Evolutionary conservation across 768 basidiomycete genomes (phyloP).

Genomic region (Mycena venus): DNA sequence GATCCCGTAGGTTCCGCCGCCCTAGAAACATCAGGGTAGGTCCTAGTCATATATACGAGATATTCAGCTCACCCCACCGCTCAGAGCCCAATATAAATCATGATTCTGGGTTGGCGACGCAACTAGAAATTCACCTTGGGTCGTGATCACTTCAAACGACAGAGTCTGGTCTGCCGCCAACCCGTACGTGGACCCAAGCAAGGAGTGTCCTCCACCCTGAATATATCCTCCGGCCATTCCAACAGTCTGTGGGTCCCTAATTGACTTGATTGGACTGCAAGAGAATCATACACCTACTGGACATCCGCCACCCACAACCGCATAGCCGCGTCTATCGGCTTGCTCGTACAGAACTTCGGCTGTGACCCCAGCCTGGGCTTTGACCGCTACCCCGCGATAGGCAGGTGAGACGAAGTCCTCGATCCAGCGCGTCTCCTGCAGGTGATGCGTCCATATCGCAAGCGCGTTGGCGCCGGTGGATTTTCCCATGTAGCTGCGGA

Average conservation of each 20-base stretch:
- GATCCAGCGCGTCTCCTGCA: conserved; percentile 4
- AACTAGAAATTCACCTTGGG: conserved; percentile 48
- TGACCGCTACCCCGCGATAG: conserved; percentile 2
- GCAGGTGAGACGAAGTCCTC: conserved; percentile 2
- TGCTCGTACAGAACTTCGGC: conserved; percentile 14
- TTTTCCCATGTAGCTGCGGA: conserved; percentile 14
- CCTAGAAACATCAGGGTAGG: background rate
- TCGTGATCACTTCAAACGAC: conserved; percentile 55
- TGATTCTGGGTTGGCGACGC: conserved; percentile 48
- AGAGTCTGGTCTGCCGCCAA: conserved; percentile 43
- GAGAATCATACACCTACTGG: background rate
- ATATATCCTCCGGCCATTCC: conserved; percentile 54
- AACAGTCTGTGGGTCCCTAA: conserved; percentile 40
- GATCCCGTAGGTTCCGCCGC: conserved; percentile 31
- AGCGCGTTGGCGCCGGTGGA: conserved; percentile 15
- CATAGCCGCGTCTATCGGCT: background rate
- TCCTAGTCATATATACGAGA: no score
- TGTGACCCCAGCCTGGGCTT: conserved; percentile 9
- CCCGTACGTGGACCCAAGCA: conserved; percentile 33
- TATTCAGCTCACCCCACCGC: conserved; percentile 42
- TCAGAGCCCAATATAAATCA: conserved; percentile 58
- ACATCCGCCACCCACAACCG: conserved; percentile 16
- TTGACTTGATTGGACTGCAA: background rate
- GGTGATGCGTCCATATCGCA: conserved; percentile 14
- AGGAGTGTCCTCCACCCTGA: conserved; percentile 44